These are phyloP conservation scores for Brasilioporus rufonigricans DNA, from an alignment of 768 basidiomycete genomes.

Conservation along the genomic window DNA sequence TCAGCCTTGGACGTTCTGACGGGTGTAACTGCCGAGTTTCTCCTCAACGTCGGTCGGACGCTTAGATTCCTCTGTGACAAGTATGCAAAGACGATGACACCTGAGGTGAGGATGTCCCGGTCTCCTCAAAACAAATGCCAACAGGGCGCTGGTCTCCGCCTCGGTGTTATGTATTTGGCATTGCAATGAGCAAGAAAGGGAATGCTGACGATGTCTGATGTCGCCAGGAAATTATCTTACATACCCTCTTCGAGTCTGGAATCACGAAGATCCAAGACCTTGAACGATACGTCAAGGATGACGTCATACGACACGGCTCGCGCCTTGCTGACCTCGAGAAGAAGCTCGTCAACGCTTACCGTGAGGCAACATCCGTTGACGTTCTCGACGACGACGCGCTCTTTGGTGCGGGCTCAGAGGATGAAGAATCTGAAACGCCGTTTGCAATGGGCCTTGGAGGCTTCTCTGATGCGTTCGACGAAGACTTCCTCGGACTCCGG, in stretches of 20 bases:
- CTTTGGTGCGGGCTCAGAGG: conserved; percentile 46
- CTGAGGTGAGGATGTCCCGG: conserved; percentile 60
- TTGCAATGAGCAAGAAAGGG: neutral
- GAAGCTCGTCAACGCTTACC: conserved; percentile 81
- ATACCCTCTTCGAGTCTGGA: conserved; percentile 89
- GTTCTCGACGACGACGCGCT: conserved; percentile 50
- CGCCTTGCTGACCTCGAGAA: conserved; percentile 79
- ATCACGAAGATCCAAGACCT: conserved; percentile 73
- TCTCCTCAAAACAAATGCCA: neutral
- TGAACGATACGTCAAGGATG: conserved; percentile 86
- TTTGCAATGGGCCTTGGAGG: conserved; percentile 71
- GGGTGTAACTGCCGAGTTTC: conserved; percentile 74
- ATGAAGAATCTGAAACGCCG: conserved; percentile 63
- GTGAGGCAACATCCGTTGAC: conserved; percentile 58
- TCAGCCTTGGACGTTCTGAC: conserved; percentile 75
- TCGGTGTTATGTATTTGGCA: neutral
- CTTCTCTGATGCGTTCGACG: conserved; percentile 84
- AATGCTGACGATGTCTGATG: conserved; percentile 4
- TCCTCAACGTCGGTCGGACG: conserved; percentile 83
- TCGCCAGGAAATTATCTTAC: conserved; percentile 86
- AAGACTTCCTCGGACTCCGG: conserved; percentile 88
- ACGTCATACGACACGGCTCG: conserved; percentile 77
- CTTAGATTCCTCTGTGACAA: conserved; percentile 81
- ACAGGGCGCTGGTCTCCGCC: neutral
- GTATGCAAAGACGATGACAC: conserved; percentile 72